phyloP scores from a whole-genome alignment of 2,329 filamentous ascomycete genomes.

The Gnomoniopsis sp. region DNA sequence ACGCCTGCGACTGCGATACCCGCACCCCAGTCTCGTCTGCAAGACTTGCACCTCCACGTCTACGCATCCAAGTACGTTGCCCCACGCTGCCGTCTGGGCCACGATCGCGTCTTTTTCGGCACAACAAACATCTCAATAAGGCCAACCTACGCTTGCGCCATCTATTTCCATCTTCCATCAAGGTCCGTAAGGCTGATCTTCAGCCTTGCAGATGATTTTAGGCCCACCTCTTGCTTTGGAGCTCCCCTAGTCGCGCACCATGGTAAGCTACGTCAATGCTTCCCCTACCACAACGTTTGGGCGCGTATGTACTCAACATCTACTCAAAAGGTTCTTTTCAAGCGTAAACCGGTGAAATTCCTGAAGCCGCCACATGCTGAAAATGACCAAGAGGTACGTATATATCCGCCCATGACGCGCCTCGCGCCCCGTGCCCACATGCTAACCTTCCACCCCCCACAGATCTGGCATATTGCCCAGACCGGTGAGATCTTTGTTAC shows the following conservation, averaged over 20 bases:
- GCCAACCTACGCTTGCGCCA: slow-evolving; percentile 26
- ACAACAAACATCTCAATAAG: slow-evolving; percentile 23
- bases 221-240: slow-evolving; percentile 19
- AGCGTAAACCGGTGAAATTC: slow-evolving; percentile 90
- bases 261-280: slow-evolving; percentile 29
- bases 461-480: slow-evolving; percentile 90
- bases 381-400: slow-evolving; percentile 77
- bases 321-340: slow-evolving; percentile 76
- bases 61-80: slow-evolving; percentile 10
- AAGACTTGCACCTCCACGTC: slow-evolving; percentile 20
- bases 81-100: slow-evolving; percentile 15
- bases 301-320: slow-evolving; percentile 20
- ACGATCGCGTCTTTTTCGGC: slow-evolving; percentile 13
- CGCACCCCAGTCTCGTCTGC: slow-evolving; percentile 17
- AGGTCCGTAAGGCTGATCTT: slow-evolving; percentile 31
- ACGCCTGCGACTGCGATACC: not conserved
- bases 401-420: not conserved
- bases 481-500: slow-evolving; percentile 86
- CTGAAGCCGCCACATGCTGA: slow-evolving; percentile 68
- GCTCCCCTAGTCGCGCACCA: slow-evolving; percentile 22
- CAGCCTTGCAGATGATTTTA: slow-evolving; percentile 40
- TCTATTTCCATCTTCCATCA: slow-evolving; percentile 24
- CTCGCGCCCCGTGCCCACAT: slow-evolving; percentile 11
- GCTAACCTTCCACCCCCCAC: slow-evolving; percentile 22
- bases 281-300: slow-evolving; percentile 15